Percentiles rank a stretch among this genome's conserved stretches.
These are phyloP conservation scores for Mrakia frigida DNA, from an alignment of 768 basidiomycete species.

Conservation along the genomic window DNA sequence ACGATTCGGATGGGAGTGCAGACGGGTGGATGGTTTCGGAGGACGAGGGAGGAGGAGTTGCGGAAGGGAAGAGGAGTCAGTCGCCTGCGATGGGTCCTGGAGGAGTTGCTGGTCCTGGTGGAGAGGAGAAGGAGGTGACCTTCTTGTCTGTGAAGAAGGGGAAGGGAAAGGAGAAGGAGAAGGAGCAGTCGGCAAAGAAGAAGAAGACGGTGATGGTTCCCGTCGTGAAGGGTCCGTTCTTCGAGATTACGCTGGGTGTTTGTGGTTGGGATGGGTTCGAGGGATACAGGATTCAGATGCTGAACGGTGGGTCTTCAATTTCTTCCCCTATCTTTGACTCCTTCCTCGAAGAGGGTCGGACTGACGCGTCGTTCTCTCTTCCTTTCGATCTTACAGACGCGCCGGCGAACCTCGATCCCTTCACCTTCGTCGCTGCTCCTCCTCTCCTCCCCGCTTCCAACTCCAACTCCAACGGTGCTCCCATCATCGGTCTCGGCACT, in stretches of 20 bases:
- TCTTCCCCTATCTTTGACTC: constrained; percentile 1
- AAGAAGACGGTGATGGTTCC: constrained; percentile 70
- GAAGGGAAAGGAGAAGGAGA: constrained; percentile 26
- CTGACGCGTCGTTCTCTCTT: constrained; percentile 2
- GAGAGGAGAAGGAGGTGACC: neutral
- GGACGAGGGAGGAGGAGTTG: constrained; percentile 69
- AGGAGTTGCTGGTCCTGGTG: constrained; percentile 39
- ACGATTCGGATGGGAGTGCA: constrained; percentile 50
- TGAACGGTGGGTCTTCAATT: constrained; percentile 65
- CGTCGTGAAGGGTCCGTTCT: constrained; percentile 74
- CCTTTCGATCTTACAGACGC: constrained; percentile 52
- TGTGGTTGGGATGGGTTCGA: constrained; percentile 67
- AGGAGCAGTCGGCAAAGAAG: constrained; percentile 48
- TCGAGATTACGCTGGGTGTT: constrained; percentile 64
- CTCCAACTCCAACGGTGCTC: constrained; percentile 39
- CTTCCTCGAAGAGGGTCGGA: neutral
- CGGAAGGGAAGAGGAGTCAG: constrained; percentile 70
- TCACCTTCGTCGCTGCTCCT: constrained; percentile 60
- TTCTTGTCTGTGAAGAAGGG: neutral
- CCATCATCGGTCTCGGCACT: constrained; percentile 36
- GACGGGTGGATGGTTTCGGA: constrained; percentile 48
- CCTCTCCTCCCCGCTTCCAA: constrained; percentile 44
- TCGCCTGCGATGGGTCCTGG: constrained; percentile 48
- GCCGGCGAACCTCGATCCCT: constrained; percentile 68
- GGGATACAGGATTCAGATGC: constrained; percentile 67